Base-by-base conservation (phyloP, 1,284 basidiomycete species). In the Leccinum pallidistipes region DNA sequence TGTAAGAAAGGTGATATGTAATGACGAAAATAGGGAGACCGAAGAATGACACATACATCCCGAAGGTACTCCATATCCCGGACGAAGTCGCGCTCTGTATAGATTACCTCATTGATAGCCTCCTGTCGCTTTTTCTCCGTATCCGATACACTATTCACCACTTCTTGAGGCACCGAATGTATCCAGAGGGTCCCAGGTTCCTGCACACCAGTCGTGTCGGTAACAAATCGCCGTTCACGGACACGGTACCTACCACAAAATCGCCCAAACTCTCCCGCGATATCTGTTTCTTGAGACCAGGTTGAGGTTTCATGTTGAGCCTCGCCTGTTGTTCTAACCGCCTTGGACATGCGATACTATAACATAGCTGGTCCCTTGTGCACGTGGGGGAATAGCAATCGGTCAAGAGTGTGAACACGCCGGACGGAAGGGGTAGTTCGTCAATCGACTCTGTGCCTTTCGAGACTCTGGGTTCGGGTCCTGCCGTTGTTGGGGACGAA, bases 301-400 rank as follows among this genome's bases (percentile, higher is more conserved):
- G 92, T 75, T 95, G 89, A 6, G 92, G 92, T 76, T 97, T 96
- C 90, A 98, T 90, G 77, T 95, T 90, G 73, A 97, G 75, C 61
- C 95, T 80, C 40, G 94, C 90, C 75, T 98, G 96, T 76, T 98
- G 96, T 77, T 99, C 97, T 62, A 98, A 77, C 60, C 97, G 80
- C 57, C 97, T 79, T 0, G 97, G 97, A 76, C 97, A 99, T 49
- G 95, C 95, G 68, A 98, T 98, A 67, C 92, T 94, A 77, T 99
- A 99, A 78, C 97, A 99, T 16, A 98, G 79, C 64, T 86, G 86
- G 71, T 98, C 95, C 59, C 92, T 84, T 40, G 94, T 93, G 78
- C 97, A 99, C 29, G 97, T 99, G 16, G 97, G 95, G 50, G 95
- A 97, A 79, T 99, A 99, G 76, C 97, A 99, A 73, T 97, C 95